Conservation (phyloP, 1,284 basidiomycete genomes). For the Sutorius eximius region DNA sequence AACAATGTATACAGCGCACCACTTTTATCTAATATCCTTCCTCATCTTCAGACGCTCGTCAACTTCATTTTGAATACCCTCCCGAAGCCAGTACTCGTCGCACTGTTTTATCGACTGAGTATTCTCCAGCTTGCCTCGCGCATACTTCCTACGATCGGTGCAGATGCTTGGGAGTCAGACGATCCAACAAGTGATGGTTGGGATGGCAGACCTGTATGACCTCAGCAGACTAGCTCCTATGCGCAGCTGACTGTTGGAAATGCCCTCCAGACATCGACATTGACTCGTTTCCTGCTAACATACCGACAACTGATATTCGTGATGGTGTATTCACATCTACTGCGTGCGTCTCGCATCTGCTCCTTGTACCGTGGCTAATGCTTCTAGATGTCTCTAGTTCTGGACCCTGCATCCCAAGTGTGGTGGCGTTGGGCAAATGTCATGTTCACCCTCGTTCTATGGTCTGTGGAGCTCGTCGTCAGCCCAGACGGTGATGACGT, state of each 20-base stretch:
- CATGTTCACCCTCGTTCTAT: constrained; percentile 77
- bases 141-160: constrained; percentile 80
- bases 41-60: constrained; percentile 73
- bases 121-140: constrained; percentile 86
- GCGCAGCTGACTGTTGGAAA: constrained; percentile 8
- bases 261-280: constrained; percentile 60
- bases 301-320: constrained; percentile 81
- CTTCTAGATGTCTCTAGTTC: constrained; percentile 43
- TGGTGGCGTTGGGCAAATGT: constrained; percentile 91
- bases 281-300: constrained; percentile 72
- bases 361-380: constrained; percentile 1
- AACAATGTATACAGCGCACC: constrained; percentile 52
- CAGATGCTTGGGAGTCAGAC: constrained; percentile 76
- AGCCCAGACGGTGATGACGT: constrained; percentile 73
- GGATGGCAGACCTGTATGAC: constrained; percentile 69
- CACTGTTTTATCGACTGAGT: constrained; percentile 78
- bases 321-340: constrained; percentile 80
- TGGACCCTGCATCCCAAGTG: constrained; percentile 82
- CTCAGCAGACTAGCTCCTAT: constrained; percentile 1
- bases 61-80: constrained; percentile 81
- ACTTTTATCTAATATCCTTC: constrained; percentile 72
- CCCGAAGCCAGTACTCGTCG: constrained; percentile 81
- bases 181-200: constrained; percentile 61
- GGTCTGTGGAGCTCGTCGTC: constrained; percentile 78
- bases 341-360: constrained; percentile 50